A percentile compares a stretch with the other conserved stretches of the same genome.
These are phyloP conservation scores for Phaeosphaeria sp. DNA, from an alignment of 2,329 filamentous ascomycete genomes.

Conservation along the genomic window DNA sequence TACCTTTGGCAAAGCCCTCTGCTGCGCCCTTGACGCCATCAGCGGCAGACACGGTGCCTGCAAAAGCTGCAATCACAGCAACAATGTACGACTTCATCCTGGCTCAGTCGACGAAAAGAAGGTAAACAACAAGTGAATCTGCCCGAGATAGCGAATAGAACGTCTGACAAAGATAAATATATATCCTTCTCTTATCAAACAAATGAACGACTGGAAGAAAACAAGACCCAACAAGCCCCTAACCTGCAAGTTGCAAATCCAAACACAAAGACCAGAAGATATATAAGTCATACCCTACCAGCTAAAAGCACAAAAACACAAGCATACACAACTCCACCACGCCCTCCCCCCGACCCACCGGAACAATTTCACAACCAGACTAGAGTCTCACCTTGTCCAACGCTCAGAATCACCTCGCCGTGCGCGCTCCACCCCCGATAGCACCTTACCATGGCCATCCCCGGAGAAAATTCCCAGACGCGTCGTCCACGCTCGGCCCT, in stretches of 20 bases:
- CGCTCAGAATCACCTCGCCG: background rate
- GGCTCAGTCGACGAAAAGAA: background rate
- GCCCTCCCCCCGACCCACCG: too few species aligned
- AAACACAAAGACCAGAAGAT: too few species aligned
- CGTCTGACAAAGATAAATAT: background rate
- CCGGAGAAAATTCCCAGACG: too few species aligned
- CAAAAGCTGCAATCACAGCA: conserved; percentile 9
- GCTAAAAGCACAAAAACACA: too few species aligned
- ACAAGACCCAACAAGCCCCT: background rate
- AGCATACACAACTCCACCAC: too few species aligned
- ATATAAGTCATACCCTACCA: too few species aligned
- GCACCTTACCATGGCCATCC: too few species aligned
- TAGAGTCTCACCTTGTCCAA: background rate
- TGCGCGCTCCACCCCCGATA: too few species aligned
- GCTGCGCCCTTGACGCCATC: conserved; percentile 33
- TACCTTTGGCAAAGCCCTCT: conserved; percentile 36
- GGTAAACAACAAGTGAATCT: background rate
- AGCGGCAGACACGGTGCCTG: conserved; percentile 25
- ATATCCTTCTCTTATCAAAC: background rate
- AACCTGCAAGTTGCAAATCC: background rate
- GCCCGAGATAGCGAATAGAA: background rate
- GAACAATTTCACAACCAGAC: background rate
- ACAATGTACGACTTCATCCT: conserved; percentile 2
- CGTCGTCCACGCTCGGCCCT: too few species aligned
- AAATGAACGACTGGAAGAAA: background rate